Conservation (phyloP, 371 early-diverging fungal species). For the Saksenaea vasiformis region DNA sequence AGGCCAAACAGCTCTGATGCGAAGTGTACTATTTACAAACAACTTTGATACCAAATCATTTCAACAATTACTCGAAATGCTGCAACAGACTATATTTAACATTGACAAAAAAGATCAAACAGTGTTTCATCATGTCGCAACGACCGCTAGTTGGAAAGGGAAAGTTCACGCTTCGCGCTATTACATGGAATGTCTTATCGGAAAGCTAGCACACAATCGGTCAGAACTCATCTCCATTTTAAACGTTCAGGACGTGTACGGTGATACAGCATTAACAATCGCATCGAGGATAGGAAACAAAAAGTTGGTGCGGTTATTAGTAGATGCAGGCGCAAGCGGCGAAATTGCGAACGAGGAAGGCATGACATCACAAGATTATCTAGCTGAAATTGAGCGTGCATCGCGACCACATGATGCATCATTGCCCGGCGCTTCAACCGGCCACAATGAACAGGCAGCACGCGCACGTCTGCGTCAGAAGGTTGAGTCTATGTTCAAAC, state of each 20-base stretch:
- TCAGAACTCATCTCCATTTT: constrained; percentile 68
- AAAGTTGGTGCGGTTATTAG: constrained; percentile 66
- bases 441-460: constrained; percentile 13
- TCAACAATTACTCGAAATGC: constrained; percentile 67
- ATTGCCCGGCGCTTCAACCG: not conserved
- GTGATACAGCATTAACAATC: constrained; percentile 90
- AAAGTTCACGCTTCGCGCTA: constrained; percentile 75
- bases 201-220: constrained; percentile 13
- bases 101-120: constrained; percentile 80
- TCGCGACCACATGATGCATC: not conserved
- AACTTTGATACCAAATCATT: constrained; percentile 85
- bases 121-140: constrained; percentile 88
- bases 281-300: constrained; percentile 79
- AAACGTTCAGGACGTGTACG: constrained; percentile 79
- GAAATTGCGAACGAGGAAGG: constrained; percentile 76
- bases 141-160: constrained; percentile 70
- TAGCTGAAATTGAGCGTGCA: constrained; percentile 12
- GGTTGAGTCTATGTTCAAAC: constrained; percentile 16
- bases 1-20: constrained; percentile 88
- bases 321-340: constrained; percentile 83
- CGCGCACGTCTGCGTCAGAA: constrained; percentile 18
- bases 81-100: constrained; percentile 71
- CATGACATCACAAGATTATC: constrained; percentile 60
- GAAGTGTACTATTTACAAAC: constrained; percentile 84
- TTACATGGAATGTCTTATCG: constrained; percentile 80